Base-by-base conservation (phyloP, 306 rosid genomes). In the Glycine latifolia region DNA sequence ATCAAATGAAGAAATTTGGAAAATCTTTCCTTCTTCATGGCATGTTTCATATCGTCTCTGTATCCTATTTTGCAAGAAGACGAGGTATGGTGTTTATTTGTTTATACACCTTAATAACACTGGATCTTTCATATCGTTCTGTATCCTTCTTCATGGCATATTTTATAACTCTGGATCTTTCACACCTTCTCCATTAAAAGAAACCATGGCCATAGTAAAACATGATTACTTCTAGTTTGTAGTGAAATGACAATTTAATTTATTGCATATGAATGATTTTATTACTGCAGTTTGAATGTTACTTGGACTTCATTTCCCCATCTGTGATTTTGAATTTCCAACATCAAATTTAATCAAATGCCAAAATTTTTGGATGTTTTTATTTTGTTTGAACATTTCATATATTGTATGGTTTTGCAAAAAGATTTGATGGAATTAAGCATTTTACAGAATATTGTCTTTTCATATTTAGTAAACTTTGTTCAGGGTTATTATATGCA, bases 1-100 rank as follows among this genome's bases (percentile, higher is more conserved):
- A 84, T 93, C 99, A 82, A 95, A 95, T 89, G 99, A 95, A 88
- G 99, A 95, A 79, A 89, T 95, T 53, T 93, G 99, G 99, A 95
- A 87, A 90, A 90, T 92, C 43, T 95, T 95, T 87, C 99, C 99
- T 78, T 43, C 88, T 83, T 83, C 94, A 1, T 95, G 99, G 99
- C 99, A 93, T 88, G 99, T 95, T 79, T 93, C 98, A 47, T 95
- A 95, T 87, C 93, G 97, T 14, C 94, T 95, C 12, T 95, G 99
- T 66, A 95, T 95, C 88, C 91, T 89, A 76, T 95, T 93, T 81
- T 95, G 98, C 86, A 95, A 95, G 86, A 95, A 91, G 86, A 95
- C 99, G 3, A 92, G 99, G 99, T 93, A 89, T 77, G 80, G 4
- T 58, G 11, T 75, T 78, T 65, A 76, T 60, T 77, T 79, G n/a